A percentile compares a stretch with the other conserved stretches of the same genome.
These are phyloP conservation scores for Takakia lepidozioides DNA, from an alignment of 225 moss, liverwort and hornwort genomes.

Conservation along the genomic window DNA sequence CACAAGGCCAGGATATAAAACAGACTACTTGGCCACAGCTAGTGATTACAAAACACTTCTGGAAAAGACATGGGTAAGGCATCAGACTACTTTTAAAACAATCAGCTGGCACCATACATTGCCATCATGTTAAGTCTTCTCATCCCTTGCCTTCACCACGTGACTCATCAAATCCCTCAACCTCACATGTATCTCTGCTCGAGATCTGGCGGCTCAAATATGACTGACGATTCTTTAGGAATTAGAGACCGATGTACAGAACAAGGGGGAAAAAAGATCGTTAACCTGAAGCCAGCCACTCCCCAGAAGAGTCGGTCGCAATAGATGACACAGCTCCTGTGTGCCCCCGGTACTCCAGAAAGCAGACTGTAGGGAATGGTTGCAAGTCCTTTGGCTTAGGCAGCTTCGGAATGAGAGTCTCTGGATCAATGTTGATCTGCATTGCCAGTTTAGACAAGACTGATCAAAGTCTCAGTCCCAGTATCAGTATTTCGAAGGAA, in stretches of 20 bases:
- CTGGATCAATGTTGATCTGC: conserved; percentile 91
- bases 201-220: too few species aligned
- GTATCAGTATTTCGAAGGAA: too few species aligned
- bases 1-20: too few species aligned
- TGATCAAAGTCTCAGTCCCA: too few species aligned
- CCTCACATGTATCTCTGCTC: too few species aligned
- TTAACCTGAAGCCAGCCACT: conserved; percentile 99
- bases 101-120: conserved; percentile 22
- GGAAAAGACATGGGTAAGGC: conserved; percentile 10
- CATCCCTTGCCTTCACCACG: conserved; percentile 37
- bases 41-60: too few species aligned
- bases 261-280: too few species aligned
- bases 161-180: too few species aligned
- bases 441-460: conserved; percentile 2
- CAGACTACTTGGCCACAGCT: too few species aligned
- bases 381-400: conserved; percentile 90
- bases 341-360: conserved; percentile 79
- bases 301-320: conserved; percentile 70
- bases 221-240: too few species aligned
- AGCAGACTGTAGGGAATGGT: conserved; percentile 76
- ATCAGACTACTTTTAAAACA: conserved; percentile 66
- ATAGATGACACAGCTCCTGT: conserved; percentile 61
- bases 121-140: conserved; percentile 35
- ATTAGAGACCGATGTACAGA: too few species aligned
- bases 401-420: conserved; percentile 86